Conservation (phyloP, 2,329 filamentous ascomycete species). For the Periconia sp. region DNA sequence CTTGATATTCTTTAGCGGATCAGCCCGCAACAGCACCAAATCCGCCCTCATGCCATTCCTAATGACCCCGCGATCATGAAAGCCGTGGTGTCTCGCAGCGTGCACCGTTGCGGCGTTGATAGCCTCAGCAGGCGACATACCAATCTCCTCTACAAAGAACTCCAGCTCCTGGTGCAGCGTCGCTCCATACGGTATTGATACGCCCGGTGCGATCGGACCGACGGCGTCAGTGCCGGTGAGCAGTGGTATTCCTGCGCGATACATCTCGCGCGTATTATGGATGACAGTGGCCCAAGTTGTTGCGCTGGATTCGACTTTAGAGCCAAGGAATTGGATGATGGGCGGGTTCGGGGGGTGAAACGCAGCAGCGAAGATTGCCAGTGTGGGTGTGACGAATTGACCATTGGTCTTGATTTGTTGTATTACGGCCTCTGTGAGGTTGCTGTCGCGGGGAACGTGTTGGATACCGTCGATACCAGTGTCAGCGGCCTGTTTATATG, state of each 20-base stretch:
- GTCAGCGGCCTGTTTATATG: slow-evolving; percentile 2
- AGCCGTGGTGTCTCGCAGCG: slow-evolving; percentile 25
- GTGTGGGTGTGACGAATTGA: slow-evolving; percentile 10
- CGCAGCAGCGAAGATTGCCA: slow-evolving; percentile 2
- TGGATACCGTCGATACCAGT: not conserved
- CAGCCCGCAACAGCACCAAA: slow-evolving; percentile 5
- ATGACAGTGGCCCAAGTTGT: not conserved
- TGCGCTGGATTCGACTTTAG: not conserved
- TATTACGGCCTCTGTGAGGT: not conserved
- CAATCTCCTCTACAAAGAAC: slow-evolving; percentile 21
- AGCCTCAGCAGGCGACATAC: slow-evolving; percentile 25
- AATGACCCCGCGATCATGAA: slow-evolving; percentile 30
- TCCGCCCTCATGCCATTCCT: slow-evolving; percentile 11
- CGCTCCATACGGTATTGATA: slow-evolving; percentile 17
- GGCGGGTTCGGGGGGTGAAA: not conserved
- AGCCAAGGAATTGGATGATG: not conserved
- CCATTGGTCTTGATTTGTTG: slow-evolving; percentile 1
- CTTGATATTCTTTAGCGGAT: slow-evolving; percentile 4
- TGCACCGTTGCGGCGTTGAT: slow-evolving; percentile 27
- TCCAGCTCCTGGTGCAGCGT: slow-evolving; percentile 24
- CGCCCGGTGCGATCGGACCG: slow-evolving; percentile 16
- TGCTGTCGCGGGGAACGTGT: not conserved
- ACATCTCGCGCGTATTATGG: slow-evolving; percentile 1
- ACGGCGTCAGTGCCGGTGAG: slow-evolving; percentile 36
- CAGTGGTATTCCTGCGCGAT: slow-evolving; percentile 23